Conservation (phyloP, 164 flowering plant genomes). For the Dillenia turbinata region DNA sequence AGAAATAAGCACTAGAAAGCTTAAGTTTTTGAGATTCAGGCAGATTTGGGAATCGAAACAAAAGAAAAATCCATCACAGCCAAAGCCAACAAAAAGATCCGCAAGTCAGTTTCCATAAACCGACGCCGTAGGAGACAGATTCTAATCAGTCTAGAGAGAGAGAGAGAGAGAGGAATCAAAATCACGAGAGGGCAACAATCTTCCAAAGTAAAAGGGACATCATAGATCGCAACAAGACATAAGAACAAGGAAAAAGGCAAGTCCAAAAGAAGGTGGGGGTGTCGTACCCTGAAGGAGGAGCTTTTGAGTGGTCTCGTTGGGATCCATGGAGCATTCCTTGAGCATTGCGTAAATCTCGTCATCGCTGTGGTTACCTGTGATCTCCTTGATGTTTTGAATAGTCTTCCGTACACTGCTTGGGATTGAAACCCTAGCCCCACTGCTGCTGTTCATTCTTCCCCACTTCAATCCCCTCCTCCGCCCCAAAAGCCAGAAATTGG, state of each 20-base stretch:
- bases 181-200: background rate
- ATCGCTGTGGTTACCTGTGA: constrained; percentile 63
- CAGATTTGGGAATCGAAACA: too few species aligned
- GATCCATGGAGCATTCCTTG: constrained; percentile 85
- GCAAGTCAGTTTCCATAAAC: background rate
- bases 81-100: background rate
- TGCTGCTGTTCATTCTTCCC: constrained; percentile 39
- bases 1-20: too few species aligned
- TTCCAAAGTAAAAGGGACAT: background rate
- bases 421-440: constrained; percentile 61
- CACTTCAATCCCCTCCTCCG: too few species aligned
- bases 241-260: background rate
- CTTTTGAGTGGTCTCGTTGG: constrained; percentile 79
- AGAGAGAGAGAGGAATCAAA: background rate
- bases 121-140: background rate
- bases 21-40: too few species aligned
- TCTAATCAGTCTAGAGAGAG: background rate
- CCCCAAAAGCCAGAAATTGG: constrained; percentile 8
- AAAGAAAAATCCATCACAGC: too few species aligned
- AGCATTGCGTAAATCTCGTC: constrained; percentile 92
- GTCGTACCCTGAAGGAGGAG: constrained; percentile 63
- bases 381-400: constrained; percentile 82
- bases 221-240: background rate
- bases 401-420: constrained; percentile 45
- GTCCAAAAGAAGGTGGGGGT: background rate